Evolutionary conservation across 306 rosid genomes (phyloP).

Genomic region (Mimosa bimucronata): DNA sequence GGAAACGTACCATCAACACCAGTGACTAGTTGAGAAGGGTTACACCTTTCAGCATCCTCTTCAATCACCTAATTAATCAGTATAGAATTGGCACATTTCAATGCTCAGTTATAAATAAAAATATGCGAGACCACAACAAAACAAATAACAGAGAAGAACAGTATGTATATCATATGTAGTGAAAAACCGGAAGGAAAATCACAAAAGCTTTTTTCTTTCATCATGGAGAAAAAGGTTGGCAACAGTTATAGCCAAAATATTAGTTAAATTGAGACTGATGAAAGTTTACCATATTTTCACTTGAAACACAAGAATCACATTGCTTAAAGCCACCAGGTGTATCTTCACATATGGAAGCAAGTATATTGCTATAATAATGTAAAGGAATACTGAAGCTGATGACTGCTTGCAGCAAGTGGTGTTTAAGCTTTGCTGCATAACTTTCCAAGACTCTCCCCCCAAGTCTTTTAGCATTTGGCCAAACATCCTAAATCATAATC

Average conservation of each 20-base stretch:
- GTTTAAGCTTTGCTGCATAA: conserved; percentile 68
- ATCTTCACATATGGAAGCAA: conserved; percentile 73
- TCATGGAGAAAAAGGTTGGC: neutral
- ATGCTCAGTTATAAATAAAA: neutral
- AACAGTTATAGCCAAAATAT: neutral
- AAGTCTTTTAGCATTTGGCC: too few species aligned
- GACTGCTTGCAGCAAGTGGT: conserved; percentile 62
- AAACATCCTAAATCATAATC: too few species aligned
- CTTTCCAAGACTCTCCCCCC: conserved; percentile 73
- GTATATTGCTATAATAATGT: conserved; percentile 64
- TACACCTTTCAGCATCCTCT: conserved; percentile 42
- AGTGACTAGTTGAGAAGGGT: conserved; percentile 51
- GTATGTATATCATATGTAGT: too few species aligned
- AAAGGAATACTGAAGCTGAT: conserved; percentile 48
- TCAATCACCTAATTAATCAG: conserved; percentile 58
- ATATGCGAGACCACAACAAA: too few species aligned
- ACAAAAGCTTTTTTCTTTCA: neutral
- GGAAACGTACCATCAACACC: conserved; percentile 45
- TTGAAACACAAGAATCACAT: conserved; percentile 57
- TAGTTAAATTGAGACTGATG: conserved; percentile 3
- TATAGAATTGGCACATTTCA: conserved; percentile 26
- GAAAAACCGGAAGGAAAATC: too few species aligned
- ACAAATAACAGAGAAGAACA: too few species aligned
- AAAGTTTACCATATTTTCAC: conserved; percentile 54
- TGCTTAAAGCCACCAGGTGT: conserved; percentile 47